Conservation (phyloP, 148 eudicot species). For the Nepenthes gracilis region DNA sequence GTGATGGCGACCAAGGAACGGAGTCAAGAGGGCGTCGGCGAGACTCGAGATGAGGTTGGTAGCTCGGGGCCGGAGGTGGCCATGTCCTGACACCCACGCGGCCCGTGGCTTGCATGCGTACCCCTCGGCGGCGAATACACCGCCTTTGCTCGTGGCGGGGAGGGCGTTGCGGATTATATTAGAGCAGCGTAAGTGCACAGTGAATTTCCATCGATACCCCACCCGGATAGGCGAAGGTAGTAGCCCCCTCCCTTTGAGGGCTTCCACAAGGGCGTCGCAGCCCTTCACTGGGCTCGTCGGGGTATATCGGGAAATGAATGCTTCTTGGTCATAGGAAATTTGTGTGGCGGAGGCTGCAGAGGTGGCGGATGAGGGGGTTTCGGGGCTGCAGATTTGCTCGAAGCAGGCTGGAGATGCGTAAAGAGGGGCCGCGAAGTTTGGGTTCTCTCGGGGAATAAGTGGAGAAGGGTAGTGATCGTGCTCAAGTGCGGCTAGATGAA, state of each 20-base stretch:
- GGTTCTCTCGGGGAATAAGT: not conserved
- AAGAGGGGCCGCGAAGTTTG: not conserved
- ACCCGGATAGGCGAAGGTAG: constrained; percentile 77
- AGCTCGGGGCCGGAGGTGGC: constrained; percentile 94
- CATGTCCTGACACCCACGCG: constrained; percentile 81
- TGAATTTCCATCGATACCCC: constrained; percentile 91
- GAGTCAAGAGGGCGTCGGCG: constrained; percentile 79
- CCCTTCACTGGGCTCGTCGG: constrained; percentile 77
- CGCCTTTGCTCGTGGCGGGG: constrained; percentile 92
- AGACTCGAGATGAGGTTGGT: constrained; percentile 75
- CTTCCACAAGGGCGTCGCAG: constrained; percentile 71
- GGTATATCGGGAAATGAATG: constrained; percentile 35
- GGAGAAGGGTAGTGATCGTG: constrained; percentile 10
- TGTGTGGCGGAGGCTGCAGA: constrained; percentile 4
- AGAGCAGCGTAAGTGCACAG: constrained; percentile 76
- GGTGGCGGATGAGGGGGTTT: not conserved
- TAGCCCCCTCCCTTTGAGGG: constrained; percentile 81
- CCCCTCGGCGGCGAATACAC: constrained; percentile 81
- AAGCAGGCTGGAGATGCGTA: constrained; percentile 4
- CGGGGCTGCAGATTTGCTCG: constrained; percentile 5
- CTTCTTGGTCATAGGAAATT: not conserved
- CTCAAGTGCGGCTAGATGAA: too few species aligned
- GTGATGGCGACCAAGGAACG: constrained; percentile 75
- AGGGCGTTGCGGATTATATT: constrained; percentile 45
- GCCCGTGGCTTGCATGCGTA: constrained; percentile 72